Percentiles rank a stretch among this genome's conserved stretches.
These are phyloP conservation scores for Bolboschoenoplectus hybrid DNA, from an alignment of 202 grass and related monocot genomes.

Conservation along the genomic window DNA sequence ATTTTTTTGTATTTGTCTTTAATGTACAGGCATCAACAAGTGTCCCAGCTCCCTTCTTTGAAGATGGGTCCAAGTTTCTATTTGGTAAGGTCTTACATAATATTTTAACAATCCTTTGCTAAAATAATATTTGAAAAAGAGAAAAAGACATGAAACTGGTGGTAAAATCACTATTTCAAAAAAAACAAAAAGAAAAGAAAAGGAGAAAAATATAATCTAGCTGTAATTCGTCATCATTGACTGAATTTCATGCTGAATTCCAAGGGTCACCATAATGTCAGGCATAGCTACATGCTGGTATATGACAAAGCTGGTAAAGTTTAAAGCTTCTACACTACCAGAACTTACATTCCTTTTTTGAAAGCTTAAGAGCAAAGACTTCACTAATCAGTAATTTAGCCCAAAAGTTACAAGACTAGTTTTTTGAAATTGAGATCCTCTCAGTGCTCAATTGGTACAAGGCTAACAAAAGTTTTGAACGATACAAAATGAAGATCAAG, in stretches of 20 bases:
- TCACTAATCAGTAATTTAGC: not conserved
- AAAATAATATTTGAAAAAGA: slow-evolving; percentile 33
- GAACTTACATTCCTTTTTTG: not conserved
- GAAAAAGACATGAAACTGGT: not conserved
- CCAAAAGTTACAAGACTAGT: not conserved
- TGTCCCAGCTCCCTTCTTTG: slow-evolving; percentile 67
- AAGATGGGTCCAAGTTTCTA: slow-evolving; percentile 64
- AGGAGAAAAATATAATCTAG: not conserved
- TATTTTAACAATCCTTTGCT: not conserved
- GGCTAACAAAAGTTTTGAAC: not conserved
- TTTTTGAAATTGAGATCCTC: not conserved
- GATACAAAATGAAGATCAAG: not conserved
- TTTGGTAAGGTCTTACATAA: slow-evolving; percentile 53
- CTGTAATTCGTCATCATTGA: not conserved
- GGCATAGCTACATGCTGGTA: not conserved
- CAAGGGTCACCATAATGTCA: not conserved
- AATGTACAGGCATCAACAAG: slow-evolving; percentile 52
- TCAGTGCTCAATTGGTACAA: not conserved
- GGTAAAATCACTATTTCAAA: no score
- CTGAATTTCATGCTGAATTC: not conserved
- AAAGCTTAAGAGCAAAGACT: not conserved
- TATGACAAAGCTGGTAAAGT: not conserved
- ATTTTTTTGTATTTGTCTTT: slow-evolving; percentile 31
- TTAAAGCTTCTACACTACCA: not conserved
- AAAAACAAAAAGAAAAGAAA: not conserved